Evolutionary conservation across 257 asterid species (phyloP).

Genomic region (Solanum chilense): DNA sequence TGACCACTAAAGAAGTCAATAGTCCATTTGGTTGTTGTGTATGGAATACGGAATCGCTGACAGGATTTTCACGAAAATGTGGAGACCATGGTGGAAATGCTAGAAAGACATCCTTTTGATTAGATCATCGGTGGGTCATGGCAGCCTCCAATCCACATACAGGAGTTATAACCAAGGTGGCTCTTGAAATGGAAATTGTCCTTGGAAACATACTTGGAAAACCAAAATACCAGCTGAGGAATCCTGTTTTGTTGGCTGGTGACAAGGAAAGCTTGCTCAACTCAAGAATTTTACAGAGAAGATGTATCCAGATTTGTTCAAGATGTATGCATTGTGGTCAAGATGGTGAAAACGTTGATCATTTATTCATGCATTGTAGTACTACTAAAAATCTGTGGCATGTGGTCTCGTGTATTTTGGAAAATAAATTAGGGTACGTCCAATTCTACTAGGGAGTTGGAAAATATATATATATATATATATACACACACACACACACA

Average conservation of each 20-base stretch:
- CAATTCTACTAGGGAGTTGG: not conserved
- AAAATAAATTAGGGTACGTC: not conserved
- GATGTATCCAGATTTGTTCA: not conserved
- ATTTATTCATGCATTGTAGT: not conserved
- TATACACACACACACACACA: not conserved
- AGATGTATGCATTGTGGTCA: not conserved
- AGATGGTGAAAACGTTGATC: not conserved
- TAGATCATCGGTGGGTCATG: not conserved
- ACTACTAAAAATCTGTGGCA: not conserved
- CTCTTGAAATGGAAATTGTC: not conserved
- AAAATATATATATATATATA: not conserved
- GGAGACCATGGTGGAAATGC: not conserved
- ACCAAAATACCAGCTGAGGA: not conserved
- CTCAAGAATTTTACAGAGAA: not conserved
- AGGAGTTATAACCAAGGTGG: not conserved
- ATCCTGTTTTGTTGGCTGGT: not conserved
- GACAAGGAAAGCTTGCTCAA: not conserved
- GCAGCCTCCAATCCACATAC: not conserved
- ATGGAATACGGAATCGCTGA: not conserved
- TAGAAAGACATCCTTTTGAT: not conserved
- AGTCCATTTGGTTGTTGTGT: not conserved
- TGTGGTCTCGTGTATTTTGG: not conserved
- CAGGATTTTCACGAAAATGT: not conserved
- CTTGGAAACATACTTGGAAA: not conserved
- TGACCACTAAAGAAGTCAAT: not conserved